Evolutionary conservation across 2,329 filamentous ascomycete genomes (phyloP).

Genomic region (Hansfordia pulvinata): DNA sequence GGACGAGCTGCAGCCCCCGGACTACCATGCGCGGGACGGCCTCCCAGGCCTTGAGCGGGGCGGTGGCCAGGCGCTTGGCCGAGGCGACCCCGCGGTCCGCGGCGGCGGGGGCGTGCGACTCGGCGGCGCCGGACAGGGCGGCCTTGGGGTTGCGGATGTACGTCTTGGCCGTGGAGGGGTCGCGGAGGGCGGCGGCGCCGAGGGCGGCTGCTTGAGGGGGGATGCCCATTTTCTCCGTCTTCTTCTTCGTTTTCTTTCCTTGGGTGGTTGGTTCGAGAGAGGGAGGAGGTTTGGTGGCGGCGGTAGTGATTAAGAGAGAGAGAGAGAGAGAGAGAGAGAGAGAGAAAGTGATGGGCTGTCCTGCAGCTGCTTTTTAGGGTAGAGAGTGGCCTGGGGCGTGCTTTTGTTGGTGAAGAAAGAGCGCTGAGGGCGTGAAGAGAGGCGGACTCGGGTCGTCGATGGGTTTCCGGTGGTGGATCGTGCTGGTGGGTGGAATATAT

Average conservation of each 20-base stretch:
- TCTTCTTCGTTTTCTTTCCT: too few relatives aligned
- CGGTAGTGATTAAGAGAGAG: neutral
- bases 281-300: neutral
- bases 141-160: neutral
- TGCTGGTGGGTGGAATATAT: too few relatives aligned
- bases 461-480: too few relatives aligned
- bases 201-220: neutral
- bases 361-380: too few relatives aligned
- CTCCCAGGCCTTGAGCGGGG: conserved; percentile 31
- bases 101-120: neutral
- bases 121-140: neutral
- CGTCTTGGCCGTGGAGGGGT: neutral
- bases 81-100: neutral
- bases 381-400: too few relatives aligned
- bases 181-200: neutral
- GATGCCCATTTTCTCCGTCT: neutral
- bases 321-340: neutral
- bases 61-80: conserved; percentile 27
- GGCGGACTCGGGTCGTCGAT: too few relatives aligned
- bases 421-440: too few relatives aligned
- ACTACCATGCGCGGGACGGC: conserved; percentile 34
- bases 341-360: too few relatives aligned
- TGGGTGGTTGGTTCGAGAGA: too few relatives aligned
- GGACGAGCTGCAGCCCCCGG: conserved; percentile 55
- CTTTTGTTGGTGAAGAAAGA: too few relatives aligned